Evolutionary conservation across 129 eudicot genomes (phyloP).

Genomic region (Artemisia argyi): DNA sequence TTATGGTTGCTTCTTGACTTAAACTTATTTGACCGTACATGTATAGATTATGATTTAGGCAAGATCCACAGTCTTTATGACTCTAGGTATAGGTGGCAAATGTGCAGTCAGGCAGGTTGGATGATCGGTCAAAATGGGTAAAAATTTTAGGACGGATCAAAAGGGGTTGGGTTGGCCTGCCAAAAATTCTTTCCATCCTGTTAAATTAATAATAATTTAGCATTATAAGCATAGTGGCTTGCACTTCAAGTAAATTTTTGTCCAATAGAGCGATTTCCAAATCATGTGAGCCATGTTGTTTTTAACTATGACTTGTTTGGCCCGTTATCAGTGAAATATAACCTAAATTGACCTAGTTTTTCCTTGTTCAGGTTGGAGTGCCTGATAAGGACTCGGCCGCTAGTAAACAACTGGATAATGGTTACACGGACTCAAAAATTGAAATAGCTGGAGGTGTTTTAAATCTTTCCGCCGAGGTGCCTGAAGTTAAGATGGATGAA

Average conservation of each 20-base stretch:
- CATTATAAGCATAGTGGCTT: no score
- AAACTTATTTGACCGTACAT: background rate
- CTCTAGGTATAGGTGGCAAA: slow-evolving; percentile 8
- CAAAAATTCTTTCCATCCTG: background rate
- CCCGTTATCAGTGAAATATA: background rate
- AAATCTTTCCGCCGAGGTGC: slow-evolving; percentile 31
- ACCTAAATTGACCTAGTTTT: slow-evolving; percentile 7
- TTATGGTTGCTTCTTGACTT: slow-evolving; percentile 12
- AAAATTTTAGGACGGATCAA: background rate
- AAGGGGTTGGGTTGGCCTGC: background rate
- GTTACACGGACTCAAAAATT: slow-evolving; percentile 39
- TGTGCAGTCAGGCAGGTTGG: background rate
- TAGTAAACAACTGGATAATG: slow-evolving; percentile 40
- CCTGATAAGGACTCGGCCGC: slow-evolving; percentile 30
- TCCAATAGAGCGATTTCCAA: background rate
- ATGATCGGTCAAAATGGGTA: background rate
- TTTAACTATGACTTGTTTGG: background rate
- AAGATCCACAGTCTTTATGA: slow-evolving; percentile 16
- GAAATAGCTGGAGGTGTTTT: slow-evolving; percentile 31
- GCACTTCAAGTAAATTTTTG: background rate
- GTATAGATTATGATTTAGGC: slow-evolving; percentile 16
- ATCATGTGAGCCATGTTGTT: background rate
- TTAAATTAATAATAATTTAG: background rate
- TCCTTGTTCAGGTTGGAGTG: slow-evolving; percentile 39
- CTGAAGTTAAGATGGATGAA: slow-evolving; percentile 44